phyloP scores from a whole-genome alignment of 441 rosid genomes.

The Gossypium schwendimanii region DNA sequence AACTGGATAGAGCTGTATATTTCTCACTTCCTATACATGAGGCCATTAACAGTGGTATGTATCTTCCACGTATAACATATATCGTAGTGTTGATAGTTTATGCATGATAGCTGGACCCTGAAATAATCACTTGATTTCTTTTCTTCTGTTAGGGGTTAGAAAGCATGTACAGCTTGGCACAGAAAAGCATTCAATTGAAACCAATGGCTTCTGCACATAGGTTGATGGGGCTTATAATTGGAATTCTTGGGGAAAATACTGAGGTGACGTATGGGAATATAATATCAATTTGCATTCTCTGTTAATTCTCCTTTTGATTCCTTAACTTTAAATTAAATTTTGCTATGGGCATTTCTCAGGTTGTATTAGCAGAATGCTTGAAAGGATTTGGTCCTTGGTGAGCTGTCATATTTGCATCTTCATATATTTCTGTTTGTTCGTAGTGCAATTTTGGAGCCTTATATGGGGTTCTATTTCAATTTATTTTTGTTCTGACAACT shows the following conservation, averaged over 20 bases:
- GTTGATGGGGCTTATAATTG: conserved; percentile 59
- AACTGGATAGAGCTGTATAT: conserved; percentile 79
- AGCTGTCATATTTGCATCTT: conserved; percentile 23
- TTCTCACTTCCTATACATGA: conserved; percentile 66
- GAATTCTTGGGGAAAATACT: conserved; percentile 84
- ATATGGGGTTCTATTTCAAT: not conserved
- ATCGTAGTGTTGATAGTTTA: not conserved
- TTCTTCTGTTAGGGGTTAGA: conserved; percentile 65
- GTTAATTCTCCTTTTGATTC: not conserved
- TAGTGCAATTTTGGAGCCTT: not conserved
- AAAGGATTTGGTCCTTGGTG: conserved; percentile 93
- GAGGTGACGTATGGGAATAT: conserved; percentile 45
- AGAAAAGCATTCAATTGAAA: conserved; percentile 72
- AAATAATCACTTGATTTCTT: conserved; percentile 11
- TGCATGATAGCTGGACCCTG: conserved; percentile 4
- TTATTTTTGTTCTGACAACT: not conserved
- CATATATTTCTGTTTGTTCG: not conserved
- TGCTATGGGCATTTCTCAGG: conserved; percentile 43
- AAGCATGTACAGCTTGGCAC: conserved; percentile 76
- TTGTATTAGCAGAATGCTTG: conserved; percentile 82
- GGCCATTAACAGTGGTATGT: conserved; percentile 77
- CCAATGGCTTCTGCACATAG: conserved; percentile 55
- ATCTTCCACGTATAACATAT: not conserved
- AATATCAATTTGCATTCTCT: not conserved
- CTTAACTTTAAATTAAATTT: not conserved